Evolutionary conservation across 805 yeast species (phyloP).

Genomic region (Candida schatavii): DNA sequence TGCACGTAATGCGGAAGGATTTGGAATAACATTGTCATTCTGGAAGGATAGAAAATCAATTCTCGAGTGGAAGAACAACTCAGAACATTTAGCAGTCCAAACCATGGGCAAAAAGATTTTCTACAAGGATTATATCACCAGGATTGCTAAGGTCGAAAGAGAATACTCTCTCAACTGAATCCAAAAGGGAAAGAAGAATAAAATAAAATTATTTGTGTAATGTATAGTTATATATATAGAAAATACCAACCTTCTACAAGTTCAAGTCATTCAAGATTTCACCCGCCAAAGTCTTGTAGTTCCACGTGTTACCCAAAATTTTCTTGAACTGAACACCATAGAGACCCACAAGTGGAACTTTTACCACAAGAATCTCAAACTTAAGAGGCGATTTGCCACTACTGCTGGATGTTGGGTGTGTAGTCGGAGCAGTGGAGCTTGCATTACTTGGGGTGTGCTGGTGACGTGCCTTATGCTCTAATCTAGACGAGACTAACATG

Average conservation of each 20-base stretch:
- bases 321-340: slow-evolving; percentile 96
- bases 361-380: slow-evolving; percentile 89
- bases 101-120: slow-evolving; percentile 8
- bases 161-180: slow-evolving; percentile 5
- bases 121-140: slow-evolving; percentile 10
- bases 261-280: slow-evolving; percentile 73
- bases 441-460: slow-evolving; percentile 28
- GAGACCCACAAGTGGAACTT: slow-evolving; percentile 84
- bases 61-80: slow-evolving; percentile 12
- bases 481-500: slow-evolving; percentile 57
- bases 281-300: slow-evolving; percentile 86
- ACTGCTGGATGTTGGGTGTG: slow-evolving; percentile 10
- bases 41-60: slow-evolving; percentile 14
- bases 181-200: background rate
- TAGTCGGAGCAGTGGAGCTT: slow-evolving; percentile 5
- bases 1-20: slow-evolving; percentile 9
- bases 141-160: slow-evolving; percentile 14
- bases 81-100: slow-evolving; percentile 15
- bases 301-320: slow-evolving; percentile 91
- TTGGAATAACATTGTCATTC: slow-evolving; percentile 16
- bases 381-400: slow-evolving; percentile 55
- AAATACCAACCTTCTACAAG: slow-evolving; percentile 29
- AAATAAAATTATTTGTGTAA: background rate
- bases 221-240: background rate
- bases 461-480: slow-evolving; percentile 49